phyloP scores from a whole-genome alignment of 169 alveolate species.

The Babesia gibsoni region DNA sequence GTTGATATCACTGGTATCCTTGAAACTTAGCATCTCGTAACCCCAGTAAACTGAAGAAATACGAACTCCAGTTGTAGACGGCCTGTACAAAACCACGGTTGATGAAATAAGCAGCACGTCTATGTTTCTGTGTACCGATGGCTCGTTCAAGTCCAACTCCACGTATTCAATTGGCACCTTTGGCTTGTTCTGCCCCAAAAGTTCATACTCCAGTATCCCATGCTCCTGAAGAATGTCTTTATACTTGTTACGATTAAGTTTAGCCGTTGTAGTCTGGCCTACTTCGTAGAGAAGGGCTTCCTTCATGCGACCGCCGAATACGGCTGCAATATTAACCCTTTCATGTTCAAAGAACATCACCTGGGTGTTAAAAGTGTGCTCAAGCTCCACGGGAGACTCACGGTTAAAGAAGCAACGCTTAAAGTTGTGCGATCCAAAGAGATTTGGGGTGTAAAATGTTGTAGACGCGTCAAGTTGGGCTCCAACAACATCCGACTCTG shows the following conservation, averaged over 20 bases:
- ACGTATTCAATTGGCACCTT: not conserved
- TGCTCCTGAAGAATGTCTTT: not conserved
- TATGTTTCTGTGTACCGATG: conserved; percentile 6
- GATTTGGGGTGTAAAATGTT: conserved; percentile 28
- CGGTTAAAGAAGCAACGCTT: not conserved
- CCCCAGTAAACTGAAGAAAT: conserved; percentile 18
- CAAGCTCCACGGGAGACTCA: not conserved
- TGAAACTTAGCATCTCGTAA: not conserved
- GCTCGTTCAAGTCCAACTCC: conserved; percentile 29
- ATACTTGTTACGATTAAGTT: not conserved
- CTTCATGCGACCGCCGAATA: not conserved
- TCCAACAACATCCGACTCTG: conserved; percentile 7
- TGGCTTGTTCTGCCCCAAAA: not conserved
- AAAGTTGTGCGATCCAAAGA: not conserved
- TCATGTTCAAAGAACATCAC: conserved; percentile 19
- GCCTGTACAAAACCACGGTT: conserved; percentile 10
- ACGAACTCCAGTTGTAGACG: conserved; percentile 4
- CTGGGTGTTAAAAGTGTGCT: conserved; percentile 32
- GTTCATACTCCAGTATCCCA: not conserved
- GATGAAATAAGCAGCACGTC: conserved; percentile 20
- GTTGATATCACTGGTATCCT: conserved; percentile 8
- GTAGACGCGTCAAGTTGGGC: conserved; percentile 22
- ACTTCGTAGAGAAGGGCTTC: conserved; percentile 3
- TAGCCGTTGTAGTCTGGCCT: not conserved
- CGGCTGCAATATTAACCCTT: not conserved